phyloP scores from a whole-genome alignment of 345 rosid species.

The Gossypium herbaceum region DNA sequence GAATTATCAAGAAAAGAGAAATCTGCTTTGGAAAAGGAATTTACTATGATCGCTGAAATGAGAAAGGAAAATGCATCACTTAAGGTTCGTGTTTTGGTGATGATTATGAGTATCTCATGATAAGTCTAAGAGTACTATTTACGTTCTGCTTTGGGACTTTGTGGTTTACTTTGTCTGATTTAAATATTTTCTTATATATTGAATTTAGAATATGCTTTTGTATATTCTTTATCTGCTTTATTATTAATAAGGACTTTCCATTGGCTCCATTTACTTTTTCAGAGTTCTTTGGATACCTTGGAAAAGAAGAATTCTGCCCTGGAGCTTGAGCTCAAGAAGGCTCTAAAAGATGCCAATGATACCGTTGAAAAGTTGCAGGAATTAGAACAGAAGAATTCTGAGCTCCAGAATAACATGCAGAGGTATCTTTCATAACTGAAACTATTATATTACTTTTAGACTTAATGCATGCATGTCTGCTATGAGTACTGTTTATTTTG shows the following conservation, averaged over 20 bases:
- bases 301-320: slow-evolving; percentile 65
- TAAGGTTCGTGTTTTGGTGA: slow-evolving; percentile 47
- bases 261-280: slow-evolving; percentile 11
- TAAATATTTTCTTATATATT: neutral
- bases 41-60: slow-evolving; percentile 53
- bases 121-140: neutral
- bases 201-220: neutral
- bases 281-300: slow-evolving; percentile 60
- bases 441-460: neutral
- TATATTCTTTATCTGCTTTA: neutral
- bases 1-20: slow-evolving; percentile 70
- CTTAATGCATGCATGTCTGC: neutral
- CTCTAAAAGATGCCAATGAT: slow-evolving; percentile 48
- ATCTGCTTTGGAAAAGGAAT: slow-evolving; percentile 68
- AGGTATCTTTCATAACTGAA: slow-evolving; percentile 38
- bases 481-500: neutral
- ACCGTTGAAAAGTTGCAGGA: slow-evolving; percentile 54
- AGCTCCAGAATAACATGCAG: slow-evolving; percentile 60
- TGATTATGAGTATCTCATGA: slow-evolving; percentile 3
- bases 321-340: slow-evolving; percentile 64
- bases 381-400: slow-evolving; percentile 62
- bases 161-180: neutral
- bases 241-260: neutral
- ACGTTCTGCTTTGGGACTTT: neutral
- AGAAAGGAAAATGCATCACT: slow-evolving; percentile 63